These are phyloP conservation scores for Coprinellus aureogranulatus DNA, from an alignment of 768 basidiomycete species.

Conservation along the genomic window DNA sequence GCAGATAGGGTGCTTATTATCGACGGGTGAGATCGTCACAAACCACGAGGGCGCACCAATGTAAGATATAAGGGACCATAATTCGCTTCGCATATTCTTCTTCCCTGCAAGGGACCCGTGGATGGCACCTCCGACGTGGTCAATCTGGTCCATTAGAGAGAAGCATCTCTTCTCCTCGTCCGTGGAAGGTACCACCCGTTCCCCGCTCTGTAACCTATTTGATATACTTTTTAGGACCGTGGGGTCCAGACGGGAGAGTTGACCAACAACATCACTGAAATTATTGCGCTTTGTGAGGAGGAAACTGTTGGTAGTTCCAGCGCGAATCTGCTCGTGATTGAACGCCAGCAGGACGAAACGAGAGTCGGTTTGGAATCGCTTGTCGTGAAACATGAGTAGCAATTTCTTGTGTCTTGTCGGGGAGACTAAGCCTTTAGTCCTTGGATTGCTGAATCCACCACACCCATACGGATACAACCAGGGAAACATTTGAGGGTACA, in stretches of 20 bases:
- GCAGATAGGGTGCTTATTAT: constrained; percentile 29
- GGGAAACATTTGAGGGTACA: constrained; percentile 33
- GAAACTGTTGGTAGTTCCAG: constrained; percentile 22
- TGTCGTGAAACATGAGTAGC: constrained; percentile 38
- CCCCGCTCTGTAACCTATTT: constrained; percentile 11
- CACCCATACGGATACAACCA: constrained; percentile 41
- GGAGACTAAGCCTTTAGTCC: constrained; percentile 11
- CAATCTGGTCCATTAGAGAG: not conserved
- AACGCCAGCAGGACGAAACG: constrained; percentile 37
- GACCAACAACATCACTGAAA: constrained; percentile 23
- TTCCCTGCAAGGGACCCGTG: not conserved
- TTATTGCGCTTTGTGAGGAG: constrained; percentile 22
- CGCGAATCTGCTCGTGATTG: constrained; percentile 37
- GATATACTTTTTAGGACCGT: constrained; percentile 16
- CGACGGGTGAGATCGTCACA: constrained; percentile 34
- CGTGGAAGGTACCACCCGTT: not conserved
- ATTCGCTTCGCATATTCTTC: not conserved
- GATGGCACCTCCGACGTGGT: not conserved
- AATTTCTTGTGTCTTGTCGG: constrained; percentile 22
- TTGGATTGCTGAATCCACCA: constrained; percentile 24
- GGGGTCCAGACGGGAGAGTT: constrained; percentile 20
- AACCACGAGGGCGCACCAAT: constrained; percentile 31
- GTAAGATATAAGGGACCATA: constrained; percentile 3
- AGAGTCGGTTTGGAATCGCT: constrained; percentile 35
- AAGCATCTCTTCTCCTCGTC: not conserved